Conservation (phyloP, 2,329 filamentous ascomycete species). For the Mariannaea elegans region DNA sequence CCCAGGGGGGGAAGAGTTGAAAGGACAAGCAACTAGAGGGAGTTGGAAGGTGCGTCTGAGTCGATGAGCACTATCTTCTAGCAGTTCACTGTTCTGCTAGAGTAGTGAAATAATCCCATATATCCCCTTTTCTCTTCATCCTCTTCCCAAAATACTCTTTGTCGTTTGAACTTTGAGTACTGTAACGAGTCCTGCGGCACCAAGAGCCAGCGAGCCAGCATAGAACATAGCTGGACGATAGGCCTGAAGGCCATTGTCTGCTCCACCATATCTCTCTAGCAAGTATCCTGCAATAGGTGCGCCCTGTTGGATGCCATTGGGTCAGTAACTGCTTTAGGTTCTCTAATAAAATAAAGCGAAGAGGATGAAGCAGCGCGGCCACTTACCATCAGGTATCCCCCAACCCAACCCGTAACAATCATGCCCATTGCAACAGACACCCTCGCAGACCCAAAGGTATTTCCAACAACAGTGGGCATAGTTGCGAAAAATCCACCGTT, state of each 20-base stretch:
- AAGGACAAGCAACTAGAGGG: neutral
- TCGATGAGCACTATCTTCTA: neutral
- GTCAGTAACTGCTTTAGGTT: no score
- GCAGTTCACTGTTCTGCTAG: no score
- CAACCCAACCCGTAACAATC: conserved; percentile 68
- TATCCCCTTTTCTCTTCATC: neutral
- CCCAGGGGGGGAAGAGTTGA: no score
- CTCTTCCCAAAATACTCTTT: conserved; percentile 1
- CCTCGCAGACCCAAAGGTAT: conserved; percentile 64
- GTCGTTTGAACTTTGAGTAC: conserved; percentile 8
- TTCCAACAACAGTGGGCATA: conserved; percentile 70
- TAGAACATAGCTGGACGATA: conserved; percentile 71
- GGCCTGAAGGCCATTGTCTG: conserved; percentile 57
- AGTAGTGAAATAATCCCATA: no score
- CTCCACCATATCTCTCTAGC: conserved; percentile 62
- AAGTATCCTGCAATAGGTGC: conserved; percentile 69
- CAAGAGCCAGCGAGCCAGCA: conserved; percentile 51
- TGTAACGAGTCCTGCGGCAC: conserved; percentile 11
- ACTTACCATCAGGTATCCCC: conserved; percentile 67
- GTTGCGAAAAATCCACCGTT: conserved; percentile 72
- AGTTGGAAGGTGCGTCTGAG: neutral
- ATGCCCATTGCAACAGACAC: conserved; percentile 68
- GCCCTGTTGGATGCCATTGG: conserved; percentile 48
- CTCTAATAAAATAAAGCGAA: neutral
- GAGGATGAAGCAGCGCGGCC: neutral